phyloP scores from a whole-genome alignment of 352 stramenopile species.

The Peronospora destructor region DNA sequence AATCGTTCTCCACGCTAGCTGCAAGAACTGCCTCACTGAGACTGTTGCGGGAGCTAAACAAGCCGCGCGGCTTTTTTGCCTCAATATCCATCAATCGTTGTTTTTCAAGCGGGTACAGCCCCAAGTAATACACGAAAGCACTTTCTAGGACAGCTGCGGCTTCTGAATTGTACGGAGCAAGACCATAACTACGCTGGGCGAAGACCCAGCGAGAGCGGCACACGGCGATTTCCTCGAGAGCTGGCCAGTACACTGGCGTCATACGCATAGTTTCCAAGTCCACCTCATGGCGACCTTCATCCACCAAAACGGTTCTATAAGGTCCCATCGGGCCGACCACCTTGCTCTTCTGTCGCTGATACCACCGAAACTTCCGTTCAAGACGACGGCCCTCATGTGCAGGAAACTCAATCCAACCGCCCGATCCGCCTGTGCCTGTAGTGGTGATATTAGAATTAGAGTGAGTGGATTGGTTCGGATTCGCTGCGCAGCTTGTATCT shows the following conservation, averaged over 20 bases:
- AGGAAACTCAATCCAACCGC: conserved; percentile 71
- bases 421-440: conserved; percentile 10
- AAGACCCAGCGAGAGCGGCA: conserved; percentile 76
- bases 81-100: conserved; percentile 44
- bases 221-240: conserved; percentile 59
- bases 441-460: conserved; percentile 9
- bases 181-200: conserved; percentile 71
- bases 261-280: conserved; percentile 72
- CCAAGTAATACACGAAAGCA: conserved; percentile 72
- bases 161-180: conserved; percentile 64
- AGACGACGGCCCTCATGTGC: conserved; percentile 63
- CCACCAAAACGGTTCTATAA: conserved; percentile 59
- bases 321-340: conserved; percentile 28
- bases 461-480: conserved; percentile 4
- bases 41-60: conserved; percentile 38
- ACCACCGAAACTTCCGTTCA: conserved; percentile 62
- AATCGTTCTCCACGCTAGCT: conserved; percentile 37
- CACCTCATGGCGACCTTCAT: conserved; percentile 79
- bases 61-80: conserved; percentile 37
- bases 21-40: conserved; percentile 25
- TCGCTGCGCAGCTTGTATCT: conserved; percentile 4
- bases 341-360: conserved; percentile 44
- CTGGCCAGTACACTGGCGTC: conserved; percentile 74
- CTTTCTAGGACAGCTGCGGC: conserved; percentile 45
- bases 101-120: conserved; percentile 58